A percentile compares a stretch with the other conserved stretches of the same genome.
Conservation (phyloP, 345 rosid species). For the Rhizophora apiculata region DNA sequence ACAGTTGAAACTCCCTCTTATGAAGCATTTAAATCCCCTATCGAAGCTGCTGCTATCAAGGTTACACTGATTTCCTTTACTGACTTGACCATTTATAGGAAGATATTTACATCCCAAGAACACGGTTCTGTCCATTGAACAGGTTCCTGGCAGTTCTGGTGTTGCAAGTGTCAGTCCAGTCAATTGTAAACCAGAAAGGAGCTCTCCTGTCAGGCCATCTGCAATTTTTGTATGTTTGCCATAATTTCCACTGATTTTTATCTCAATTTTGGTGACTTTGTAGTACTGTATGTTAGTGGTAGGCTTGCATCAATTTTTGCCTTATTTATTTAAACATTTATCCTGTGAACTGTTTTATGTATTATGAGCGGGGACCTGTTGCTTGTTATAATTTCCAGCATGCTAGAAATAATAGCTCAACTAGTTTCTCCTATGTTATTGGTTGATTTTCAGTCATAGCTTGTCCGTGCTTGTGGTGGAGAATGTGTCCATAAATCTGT, state of each 20-base stretch:
- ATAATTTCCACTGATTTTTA: neutral
- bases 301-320: neutral
- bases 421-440: neutral
- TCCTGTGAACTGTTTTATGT: too few species aligned
- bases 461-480: neutral
- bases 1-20: conserved; percentile 52
- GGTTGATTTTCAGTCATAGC: neutral
- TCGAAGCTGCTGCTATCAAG: conserved; percentile 61
- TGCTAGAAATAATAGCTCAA: neutral
- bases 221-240: conserved; percentile 48
- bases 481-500: neutral
- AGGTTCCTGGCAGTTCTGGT: conserved; percentile 66
- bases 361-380: too few species aligned
- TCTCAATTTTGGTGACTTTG: neutral
- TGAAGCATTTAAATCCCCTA: conserved; percentile 61
- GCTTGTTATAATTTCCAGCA: neutral
- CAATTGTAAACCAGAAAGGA: conserved; percentile 72
- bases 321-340: neutral
- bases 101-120: conserved; percentile 13
- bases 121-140: conserved; percentile 17
- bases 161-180: conserved; percentile 49
- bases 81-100: conserved; percentile 11
- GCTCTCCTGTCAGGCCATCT: conserved; percentile 75
- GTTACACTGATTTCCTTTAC: conserved; percentile 20
- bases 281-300: neutral